Percentiles rank a stretch among this genome's conserved stretches.
Conservation (phyloP, 179 eudicot species). For the Spinacia oleracea region DNA sequence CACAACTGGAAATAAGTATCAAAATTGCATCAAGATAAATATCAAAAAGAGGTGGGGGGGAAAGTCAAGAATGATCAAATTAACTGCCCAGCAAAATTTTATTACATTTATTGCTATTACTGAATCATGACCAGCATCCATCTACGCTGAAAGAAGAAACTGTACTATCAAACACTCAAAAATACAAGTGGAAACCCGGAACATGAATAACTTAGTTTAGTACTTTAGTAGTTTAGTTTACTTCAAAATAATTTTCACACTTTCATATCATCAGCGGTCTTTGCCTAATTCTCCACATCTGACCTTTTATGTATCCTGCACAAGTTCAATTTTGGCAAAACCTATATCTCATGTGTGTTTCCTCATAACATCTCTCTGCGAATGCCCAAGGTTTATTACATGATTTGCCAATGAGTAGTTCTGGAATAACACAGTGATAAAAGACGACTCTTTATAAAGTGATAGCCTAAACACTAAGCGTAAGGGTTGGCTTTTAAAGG, state of each 20-base stretch:
- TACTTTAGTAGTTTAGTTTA: neutral
- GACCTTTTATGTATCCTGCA: neutral
- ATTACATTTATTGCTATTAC: neutral
- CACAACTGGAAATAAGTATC: slow-evolving; percentile 10
- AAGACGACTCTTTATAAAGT: neutral
- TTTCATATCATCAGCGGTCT: neutral
- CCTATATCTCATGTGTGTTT: neutral
- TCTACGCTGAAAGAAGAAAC: neutral
- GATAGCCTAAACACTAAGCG: neutral
- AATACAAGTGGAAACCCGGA: neutral
- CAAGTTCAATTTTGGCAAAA: neutral
- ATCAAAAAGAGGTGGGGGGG: neutral
- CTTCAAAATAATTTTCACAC: neutral
- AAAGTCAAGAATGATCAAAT: slow-evolving; percentile 7
- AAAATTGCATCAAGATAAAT: slow-evolving; percentile 1
- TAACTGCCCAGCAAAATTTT: neutral
- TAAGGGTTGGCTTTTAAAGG: neutral
- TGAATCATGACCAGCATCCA: slow-evolving; percentile 2
- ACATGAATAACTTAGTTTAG: neutral
- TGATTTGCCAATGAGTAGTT: neutral
- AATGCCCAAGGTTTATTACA: neutral
- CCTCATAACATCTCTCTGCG: neutral
- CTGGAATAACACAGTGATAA: neutral
- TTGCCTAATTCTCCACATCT: neutral
- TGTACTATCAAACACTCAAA: neutral